Conservation (phyloP, 352 stramenopile genomes). For the Globisporangium uncinulatum region DNA sequence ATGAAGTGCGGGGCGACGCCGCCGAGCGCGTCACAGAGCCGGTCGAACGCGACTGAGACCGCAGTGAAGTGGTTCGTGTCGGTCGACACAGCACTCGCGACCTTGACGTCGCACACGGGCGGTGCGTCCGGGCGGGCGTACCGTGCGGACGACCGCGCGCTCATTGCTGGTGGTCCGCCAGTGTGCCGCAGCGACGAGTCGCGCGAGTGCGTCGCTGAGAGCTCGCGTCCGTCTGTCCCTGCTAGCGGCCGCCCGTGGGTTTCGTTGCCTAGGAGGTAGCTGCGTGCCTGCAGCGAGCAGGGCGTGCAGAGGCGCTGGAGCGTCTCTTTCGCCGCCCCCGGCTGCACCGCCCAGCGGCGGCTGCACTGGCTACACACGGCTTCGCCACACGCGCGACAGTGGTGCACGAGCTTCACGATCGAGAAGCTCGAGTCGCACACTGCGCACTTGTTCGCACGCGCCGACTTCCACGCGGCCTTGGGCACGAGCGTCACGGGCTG, state of each 20-base stretch:
- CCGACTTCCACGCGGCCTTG: slow-evolving; percentile 55
- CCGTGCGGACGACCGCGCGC: neutral
- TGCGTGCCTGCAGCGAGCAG: slow-evolving; percentile 71
- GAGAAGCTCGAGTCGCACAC: slow-evolving; percentile 69
- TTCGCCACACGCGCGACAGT: slow-evolving; percentile 79
- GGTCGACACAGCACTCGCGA: slow-evolving; percentile 61
- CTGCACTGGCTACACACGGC: slow-evolving; percentile 80
- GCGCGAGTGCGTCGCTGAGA: slow-evolving; percentile 11
- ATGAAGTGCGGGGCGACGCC: slow-evolving; percentile 71
- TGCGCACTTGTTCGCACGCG: slow-evolving; percentile 49
- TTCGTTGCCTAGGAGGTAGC: slow-evolving; percentile 32
- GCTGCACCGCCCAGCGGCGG: slow-evolving; percentile 76
- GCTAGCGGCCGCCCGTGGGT: slow-evolving; percentile 17
- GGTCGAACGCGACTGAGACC: slow-evolving; percentile 45
- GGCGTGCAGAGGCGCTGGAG: slow-evolving; percentile 76
- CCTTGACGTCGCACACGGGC: slow-evolving; percentile 42
- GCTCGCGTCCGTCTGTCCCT: slow-evolving; percentile 2
- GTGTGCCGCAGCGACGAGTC: slow-evolving; percentile 19
- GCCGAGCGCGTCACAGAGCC: slow-evolving; percentile 49
- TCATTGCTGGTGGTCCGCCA: neutral
- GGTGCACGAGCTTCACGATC: slow-evolving; percentile 67
- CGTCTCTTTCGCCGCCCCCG: slow-evolving; percentile 42
- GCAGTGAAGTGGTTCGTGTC: slow-evolving; percentile 55
- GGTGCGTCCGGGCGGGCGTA: slow-evolving; percentile 12
- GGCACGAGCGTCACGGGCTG: slow-evolving; percentile 57